Evolutionary conservation across 805 yeast species (phyloP).

Genomic region (Clavispora fructus): DNA sequence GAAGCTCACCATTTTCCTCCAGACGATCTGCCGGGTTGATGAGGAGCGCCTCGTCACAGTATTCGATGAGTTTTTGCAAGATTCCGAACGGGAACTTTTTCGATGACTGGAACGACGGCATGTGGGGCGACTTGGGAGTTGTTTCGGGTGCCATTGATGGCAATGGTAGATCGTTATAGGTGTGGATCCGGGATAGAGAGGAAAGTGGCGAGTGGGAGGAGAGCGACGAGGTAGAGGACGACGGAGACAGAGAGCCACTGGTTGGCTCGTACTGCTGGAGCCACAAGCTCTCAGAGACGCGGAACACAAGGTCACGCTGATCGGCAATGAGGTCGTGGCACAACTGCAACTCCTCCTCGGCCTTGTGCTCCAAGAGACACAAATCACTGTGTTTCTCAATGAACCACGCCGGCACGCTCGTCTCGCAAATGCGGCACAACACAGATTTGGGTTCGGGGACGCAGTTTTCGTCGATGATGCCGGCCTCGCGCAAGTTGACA

Average conservation of each 20-base stretch:
- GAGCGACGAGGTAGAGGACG: conserved; percentile 13
- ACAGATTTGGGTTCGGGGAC: conserved; percentile 79
- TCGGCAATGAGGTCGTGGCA: conserved; percentile 75
- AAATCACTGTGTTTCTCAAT: conserved; percentile 84
- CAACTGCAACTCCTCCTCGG: conserved; percentile 68
- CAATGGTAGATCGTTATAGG: conserved; percentile 57
- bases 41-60: conserved; percentile 69
- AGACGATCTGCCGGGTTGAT: conserved; percentile 65
- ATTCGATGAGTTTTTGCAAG: conserved; percentile 50
- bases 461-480: conserved; percentile 54
- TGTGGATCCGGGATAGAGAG: conserved; percentile 21
- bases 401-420: conserved; percentile 93
- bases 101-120: conserved; percentile 26
- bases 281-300: conserved; percentile 39
- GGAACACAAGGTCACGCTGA: conserved; percentile 50
- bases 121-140: conserved; percentile 10
- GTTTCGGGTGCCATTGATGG: conserved; percentile 24
- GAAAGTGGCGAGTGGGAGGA: conserved; percentile 9
- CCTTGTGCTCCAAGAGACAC: conserved; percentile 79
- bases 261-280: conserved; percentile 8
- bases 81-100: conserved; percentile 60
- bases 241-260: conserved; percentile 13
- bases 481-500: conserved; percentile 55
- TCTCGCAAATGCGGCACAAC: conserved; percentile 89
- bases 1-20: conserved; percentile 29